Evolutionary conservation across 2,329 filamentous ascomycete genomes (phyloP), one percentile per base, ranked within the genome.

Genomic region (Tympanopsis confertula): DNA sequence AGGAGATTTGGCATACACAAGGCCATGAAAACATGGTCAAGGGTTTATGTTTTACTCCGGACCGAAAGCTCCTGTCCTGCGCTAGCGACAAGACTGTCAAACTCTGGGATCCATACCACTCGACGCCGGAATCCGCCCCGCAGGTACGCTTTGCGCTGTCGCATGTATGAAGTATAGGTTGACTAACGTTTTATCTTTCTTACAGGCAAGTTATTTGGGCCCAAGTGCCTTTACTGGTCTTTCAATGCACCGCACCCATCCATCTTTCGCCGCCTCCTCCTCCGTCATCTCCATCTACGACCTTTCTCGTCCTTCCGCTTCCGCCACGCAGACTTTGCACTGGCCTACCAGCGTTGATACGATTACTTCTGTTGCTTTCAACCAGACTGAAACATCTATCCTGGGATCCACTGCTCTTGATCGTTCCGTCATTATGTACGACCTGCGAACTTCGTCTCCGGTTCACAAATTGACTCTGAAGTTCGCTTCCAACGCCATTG

Each of bases 11-110:
- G 80, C 71, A 84, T 49, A 72, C 74, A 3, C 77, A 82, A 44
- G 89, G 87, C 18, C 93, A 98, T 56, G 85, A 94, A 49, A 94
- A 94, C 48, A 81, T 95, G 33, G 86, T 96, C 48, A 94, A 94
- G 66, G 84, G 83, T 13, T 69, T 95, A 54, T 82, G 80, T 48
- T 98, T 89, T 83, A 94, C 87, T 3, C 72, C 76, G 33, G 86
- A 94, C 49, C 74, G 80, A 52, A 89, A 87, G 54, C 67, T 96
- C 13, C 65, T 96, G 35, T 89, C 86, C 2, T 95, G 88, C 54
- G 87, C 84, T 4, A 80, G 78, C 42, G 91, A 98, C 59, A 77
- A 78, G 47, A 82, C 85, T 3, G 74, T 96, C 51, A 94, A 96
- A 58, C 66, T 98, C 20, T 95, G 84, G 62, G 87, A 95, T 50